Percentiles rank a stretch among this genome's conserved stretches.
Evolutionary conservation across 1,284 basidiomycete species (phyloP).

Genomic region (Cutaneotrichosporon sp.): DNA sequence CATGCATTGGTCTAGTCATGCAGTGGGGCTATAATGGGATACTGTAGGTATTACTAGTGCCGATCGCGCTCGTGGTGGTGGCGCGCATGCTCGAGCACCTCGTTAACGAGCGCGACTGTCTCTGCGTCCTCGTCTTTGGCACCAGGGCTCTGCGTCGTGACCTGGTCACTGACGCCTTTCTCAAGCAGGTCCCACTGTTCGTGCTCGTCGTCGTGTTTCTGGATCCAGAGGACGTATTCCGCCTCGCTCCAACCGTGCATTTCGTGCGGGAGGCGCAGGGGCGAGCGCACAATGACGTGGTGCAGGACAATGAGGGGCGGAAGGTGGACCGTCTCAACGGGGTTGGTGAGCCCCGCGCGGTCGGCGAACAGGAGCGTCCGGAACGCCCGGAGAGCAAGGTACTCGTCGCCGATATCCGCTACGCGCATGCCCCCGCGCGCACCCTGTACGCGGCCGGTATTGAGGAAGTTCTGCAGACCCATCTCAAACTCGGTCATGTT

Average conservation of each 20-base stretch:
- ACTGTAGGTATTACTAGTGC: neutral
- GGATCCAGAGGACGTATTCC: constrained; percentile 59
- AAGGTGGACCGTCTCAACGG: constrained; percentile 62
- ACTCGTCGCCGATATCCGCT: constrained; percentile 70
- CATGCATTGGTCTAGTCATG: too few species aligned
- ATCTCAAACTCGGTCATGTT: constrained; percentile 97
- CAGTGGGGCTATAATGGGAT: too few species aligned
- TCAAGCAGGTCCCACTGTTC: constrained; percentile 39
- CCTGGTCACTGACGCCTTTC: constrained; percentile 39
- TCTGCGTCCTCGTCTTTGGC: constrained; percentile 10
- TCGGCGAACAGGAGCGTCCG: constrained; percentile 77
- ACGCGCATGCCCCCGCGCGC: constrained; percentile 60
- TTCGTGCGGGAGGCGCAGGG: constrained; percentile 74
- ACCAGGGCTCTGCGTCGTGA: constrained; percentile 4
- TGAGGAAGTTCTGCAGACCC: constrained; percentile 69
- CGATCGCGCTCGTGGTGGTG: constrained; percentile 13
- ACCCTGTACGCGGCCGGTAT: constrained; percentile 51
- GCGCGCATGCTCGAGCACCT: constrained; percentile 15
- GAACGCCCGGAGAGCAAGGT: constrained; percentile 70
- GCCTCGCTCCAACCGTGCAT: constrained; percentile 86
- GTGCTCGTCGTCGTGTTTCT: constrained; percentile 37
- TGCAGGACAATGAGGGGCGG: constrained; percentile 79
- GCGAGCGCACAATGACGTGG: constrained; percentile 84
- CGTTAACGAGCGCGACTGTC: constrained; percentile 7
- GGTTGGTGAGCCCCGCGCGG: constrained; percentile 60